A percentile compares a stretch with the other conserved stretches of the same genome.
phyloP scores from a whole-genome alignment of 495 filamentous ascomycete species.

The Hyaloscypha hepaticicola region DNA sequence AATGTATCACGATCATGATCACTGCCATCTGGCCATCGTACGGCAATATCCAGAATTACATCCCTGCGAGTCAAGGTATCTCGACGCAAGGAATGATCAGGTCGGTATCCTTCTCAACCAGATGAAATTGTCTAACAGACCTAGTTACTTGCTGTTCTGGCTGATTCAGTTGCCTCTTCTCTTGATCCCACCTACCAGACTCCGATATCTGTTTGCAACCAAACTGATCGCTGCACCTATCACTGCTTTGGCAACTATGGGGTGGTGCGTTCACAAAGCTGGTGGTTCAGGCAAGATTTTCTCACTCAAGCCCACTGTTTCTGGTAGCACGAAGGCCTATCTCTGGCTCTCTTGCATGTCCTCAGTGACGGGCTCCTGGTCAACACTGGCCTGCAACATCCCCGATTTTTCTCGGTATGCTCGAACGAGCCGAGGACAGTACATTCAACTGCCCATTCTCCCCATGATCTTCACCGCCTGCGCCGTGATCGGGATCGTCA shows the following conservation, averaged over 20 bases:
- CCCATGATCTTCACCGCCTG: slow-evolving; percentile 59
- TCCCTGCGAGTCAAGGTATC: slow-evolving; percentile 59
- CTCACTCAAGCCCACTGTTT: slow-evolving; percentile 40
- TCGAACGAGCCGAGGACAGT: slow-evolving; percentile 48
- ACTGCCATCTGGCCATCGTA: slow-evolving; percentile 68
- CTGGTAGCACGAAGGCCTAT: slow-evolving; percentile 41
- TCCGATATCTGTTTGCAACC: slow-evolving; percentile 59
- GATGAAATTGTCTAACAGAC: background rate
- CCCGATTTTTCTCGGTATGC: slow-evolving; percentile 64
- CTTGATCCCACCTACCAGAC: slow-evolving; percentile 55
- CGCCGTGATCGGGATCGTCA: slow-evolving; percentile 50
- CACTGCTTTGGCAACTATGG: slow-evolving; percentile 52
- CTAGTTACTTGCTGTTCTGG: slow-evolving; percentile 59
- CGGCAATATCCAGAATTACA: slow-evolving; percentile 50
- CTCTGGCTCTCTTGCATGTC: slow-evolving; percentile 46
- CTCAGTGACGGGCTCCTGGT: slow-evolving; percentile 43
- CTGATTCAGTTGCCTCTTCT: slow-evolving; percentile 52
- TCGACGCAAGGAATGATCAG: slow-evolving; percentile 62
- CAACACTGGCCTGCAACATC: slow-evolving; percentile 52
- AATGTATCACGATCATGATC: slow-evolving; percentile 65
- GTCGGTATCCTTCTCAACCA: background rate
- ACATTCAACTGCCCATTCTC: slow-evolving; percentile 56
- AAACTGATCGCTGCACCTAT: slow-evolving; percentile 55
- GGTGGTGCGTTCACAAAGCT: slow-evolving; percentile 50
- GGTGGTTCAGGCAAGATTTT: slow-evolving; percentile 48